Evolutionary conservation across 1,139 yeast species (phyloP), one percentile per base, ranked within the genome.

Genomic region (Candida dubliniensis): DNA sequence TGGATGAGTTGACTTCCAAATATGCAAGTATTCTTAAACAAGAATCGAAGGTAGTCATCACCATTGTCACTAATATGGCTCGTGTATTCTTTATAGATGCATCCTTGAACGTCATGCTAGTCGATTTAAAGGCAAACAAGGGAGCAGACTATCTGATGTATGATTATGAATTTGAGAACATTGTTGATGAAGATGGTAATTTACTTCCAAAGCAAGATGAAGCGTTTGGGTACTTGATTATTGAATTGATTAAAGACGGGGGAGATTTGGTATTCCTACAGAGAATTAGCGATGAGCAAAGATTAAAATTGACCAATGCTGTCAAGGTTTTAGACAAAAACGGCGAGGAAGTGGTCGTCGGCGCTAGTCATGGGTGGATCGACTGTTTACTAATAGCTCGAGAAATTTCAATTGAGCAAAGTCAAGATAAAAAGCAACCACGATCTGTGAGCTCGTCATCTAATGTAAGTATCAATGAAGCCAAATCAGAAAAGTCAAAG

Each of bases 71-170:
- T 42, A 71, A 70, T 49, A 56, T 58, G 51, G 78, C 79, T 4
- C 52, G 77, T 45, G 74, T 73, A 0, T 73, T 74, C 45, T 70
- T 74, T 46, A 64, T 73, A 32, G 76, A 71, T 47, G 59, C 64
- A 2, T 42, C 54, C 1, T 56, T 72, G 32, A 65, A 69, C 44
- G 77, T 73, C 2, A 69, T 69, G 64, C 49, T 72, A 52, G 69
- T 74, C 11, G 78, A 74, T 49, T 62, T 73, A 48, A 72, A 70
- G 44, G 75, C 76, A 56, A 64, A 81, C 75, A 48, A 83, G 67
- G 75, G 81, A 53, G 58, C 65, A n/a, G 82, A 81, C 52, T 81
- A 84, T 47, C 86, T 87, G 61, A 81, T 85, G 83, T 85, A 84
- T 58, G 91, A 85, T 61, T 85, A 83, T 60, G 93, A 85, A 56